These are phyloP conservation scores for Fusarium setosum DNA, from an alignment of 2,329 filamentous ascomycete genomes.

Conservation along the genomic window DNA sequence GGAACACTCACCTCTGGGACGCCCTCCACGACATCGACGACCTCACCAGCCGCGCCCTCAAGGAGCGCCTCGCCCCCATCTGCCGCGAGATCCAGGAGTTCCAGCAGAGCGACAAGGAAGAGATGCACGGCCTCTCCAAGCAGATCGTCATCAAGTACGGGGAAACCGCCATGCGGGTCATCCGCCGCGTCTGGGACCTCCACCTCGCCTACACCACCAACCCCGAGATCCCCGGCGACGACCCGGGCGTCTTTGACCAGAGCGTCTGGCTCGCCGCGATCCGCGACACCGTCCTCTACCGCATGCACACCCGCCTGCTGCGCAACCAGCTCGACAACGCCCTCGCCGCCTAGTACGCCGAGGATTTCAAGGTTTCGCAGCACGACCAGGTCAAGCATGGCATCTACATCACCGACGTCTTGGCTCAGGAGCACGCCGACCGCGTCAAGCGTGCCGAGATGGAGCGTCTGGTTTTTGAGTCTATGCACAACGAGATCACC, in stretches of 20 bases:
- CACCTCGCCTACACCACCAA: conserved; percentile 24
- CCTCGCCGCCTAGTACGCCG: conserved; percentile 33
- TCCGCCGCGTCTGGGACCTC: conserved; percentile 35
- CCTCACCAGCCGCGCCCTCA: conserved; percentile 17
- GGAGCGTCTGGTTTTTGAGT: conserved; percentile 20
- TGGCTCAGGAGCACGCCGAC: conserved; percentile 26
- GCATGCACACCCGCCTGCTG: conserved; percentile 23
- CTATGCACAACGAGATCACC: conserved; percentile 20
- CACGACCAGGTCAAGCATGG: not conserved
- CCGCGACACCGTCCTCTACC: conserved; percentile 17
- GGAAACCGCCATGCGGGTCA: conserved; percentile 27
- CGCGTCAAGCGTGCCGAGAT: conserved; percentile 12
- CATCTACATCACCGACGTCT: conserved; percentile 20
- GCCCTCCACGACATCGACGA: conserved; percentile 1
- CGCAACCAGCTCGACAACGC: conserved; percentile 27
- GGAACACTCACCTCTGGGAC: conserved; percentile 22
- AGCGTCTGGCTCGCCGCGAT: conserved; percentile 21
- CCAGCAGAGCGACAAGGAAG: conserved; percentile 7
- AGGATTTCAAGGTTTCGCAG: conserved; percentile 22
- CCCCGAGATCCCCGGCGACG: conserved; percentile 19
- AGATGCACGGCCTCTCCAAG: conserved; percentile 32
- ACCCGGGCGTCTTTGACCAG: conserved; percentile 10
- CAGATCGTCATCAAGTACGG: conserved; percentile 34
- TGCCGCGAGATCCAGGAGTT: conserved; percentile 25
- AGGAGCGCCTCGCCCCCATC: conserved; percentile 13